Evolutionary conservation across 2,329 filamentous ascomycete genomes (phyloP).

Genomic region (Proliferodiscus dingleyae): DNA sequence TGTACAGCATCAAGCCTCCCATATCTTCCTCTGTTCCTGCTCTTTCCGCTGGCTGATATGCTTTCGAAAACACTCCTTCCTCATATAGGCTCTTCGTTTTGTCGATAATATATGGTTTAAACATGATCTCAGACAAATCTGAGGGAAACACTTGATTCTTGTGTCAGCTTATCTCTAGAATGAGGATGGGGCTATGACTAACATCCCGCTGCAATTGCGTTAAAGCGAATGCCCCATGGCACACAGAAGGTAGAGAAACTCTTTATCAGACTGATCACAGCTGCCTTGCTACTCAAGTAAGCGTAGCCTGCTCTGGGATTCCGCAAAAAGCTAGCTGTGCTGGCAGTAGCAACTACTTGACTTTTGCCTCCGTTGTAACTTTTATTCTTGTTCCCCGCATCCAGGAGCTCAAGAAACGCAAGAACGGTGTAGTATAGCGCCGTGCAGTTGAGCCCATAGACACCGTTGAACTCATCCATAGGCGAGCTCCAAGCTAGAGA

Average conservation of each 20-base stretch:
- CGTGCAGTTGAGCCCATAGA: not conserved
- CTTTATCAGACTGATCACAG: slow-evolving; percentile 39
- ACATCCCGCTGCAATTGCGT: slow-evolving; percentile 57
- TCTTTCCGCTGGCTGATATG: slow-evolving; percentile 29
- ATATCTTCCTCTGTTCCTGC: slow-evolving; percentile 57
- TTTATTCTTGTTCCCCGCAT: not conserved
- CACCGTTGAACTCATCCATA: not conserved
- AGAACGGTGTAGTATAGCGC: not conserved
- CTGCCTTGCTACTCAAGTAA: slow-evolving; percentile 41
- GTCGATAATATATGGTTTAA: slow-evolving; percentile 9
- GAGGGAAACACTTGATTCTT: not conserved
- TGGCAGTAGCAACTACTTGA: slow-evolving; percentile 5
- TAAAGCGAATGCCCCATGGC: slow-evolving; percentile 26
- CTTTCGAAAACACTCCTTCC: slow-evolving; percentile 30
- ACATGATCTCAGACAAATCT: slow-evolving; percentile 13
- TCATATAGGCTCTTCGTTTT: slow-evolving; percentile 2
- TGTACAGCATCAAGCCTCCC: slow-evolving; percentile 49
- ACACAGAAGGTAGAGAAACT: slow-evolving; percentile 3
- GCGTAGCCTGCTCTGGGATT: not conserved
- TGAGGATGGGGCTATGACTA: too few species aligned
- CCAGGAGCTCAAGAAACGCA: slow-evolving; percentile 5
- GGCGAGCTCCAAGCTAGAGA: not conserved
- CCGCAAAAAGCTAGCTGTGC: not conserved
- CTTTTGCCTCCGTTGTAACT: not conserved
- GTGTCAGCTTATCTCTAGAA: too few species aligned